Percentiles rank a stretch among this genome's conserved stretches.
Evolutionary conservation across 176 grass and related monocot genomes (phyloP).

Genomic region (Oryza glaberrima): DNA sequence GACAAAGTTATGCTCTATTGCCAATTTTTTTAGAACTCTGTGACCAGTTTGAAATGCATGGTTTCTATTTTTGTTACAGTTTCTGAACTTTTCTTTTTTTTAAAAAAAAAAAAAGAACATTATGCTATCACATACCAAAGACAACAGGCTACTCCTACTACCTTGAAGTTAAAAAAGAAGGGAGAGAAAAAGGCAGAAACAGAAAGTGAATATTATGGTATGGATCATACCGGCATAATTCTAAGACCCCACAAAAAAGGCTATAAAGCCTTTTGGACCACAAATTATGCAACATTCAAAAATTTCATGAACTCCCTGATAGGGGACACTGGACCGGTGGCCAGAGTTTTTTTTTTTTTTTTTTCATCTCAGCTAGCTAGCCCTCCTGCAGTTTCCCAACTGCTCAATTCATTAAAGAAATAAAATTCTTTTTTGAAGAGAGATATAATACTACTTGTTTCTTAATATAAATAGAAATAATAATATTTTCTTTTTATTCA

Average conservation of each 20-base stretch:
- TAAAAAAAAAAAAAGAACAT: neutral
- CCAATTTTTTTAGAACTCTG: too few relatives aligned
- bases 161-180: neutral
- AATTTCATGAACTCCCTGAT: neutral
- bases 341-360: neutral
- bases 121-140: neutral
- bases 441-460: neutral
- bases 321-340: neutral
- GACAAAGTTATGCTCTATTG: neutral
- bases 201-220: neutral
- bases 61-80: neutral
- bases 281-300: neutral
- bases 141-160: neutral
- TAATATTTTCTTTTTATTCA: neutral
- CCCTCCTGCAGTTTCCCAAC: neutral
- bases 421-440: neutral
- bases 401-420: neutral
- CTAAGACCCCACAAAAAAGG: slow-evolving; percentile 14
- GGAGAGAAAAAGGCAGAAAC: neutral
- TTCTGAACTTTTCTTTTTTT: neutral
- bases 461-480: neutral
- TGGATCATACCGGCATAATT: slow-evolving; percentile 39
- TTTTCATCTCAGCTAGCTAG: neutral
- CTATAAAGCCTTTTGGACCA: slow-evolving; percentile 15
- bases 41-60: too few relatives aligned